Percentiles rank a stretch among this genome's conserved stretches.
Evolutionary conservation across 2,329 filamentous ascomycete genomes (phyloP).

Genomic region (Cladosporium oxysporum): DNA sequence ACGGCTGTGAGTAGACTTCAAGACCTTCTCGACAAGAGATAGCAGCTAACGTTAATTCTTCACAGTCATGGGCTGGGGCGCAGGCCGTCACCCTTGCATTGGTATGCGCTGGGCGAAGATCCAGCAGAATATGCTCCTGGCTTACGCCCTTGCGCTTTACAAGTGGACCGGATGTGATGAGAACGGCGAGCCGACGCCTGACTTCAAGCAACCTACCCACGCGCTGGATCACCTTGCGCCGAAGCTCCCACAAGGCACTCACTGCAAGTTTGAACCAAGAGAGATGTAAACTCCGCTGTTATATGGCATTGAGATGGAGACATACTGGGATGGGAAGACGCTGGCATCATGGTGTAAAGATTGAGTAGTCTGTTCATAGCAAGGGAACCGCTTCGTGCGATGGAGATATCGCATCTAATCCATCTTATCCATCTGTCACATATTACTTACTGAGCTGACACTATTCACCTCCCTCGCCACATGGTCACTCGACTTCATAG

Average conservation of each 20-base stretch:
- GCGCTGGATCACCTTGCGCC: not conserved
- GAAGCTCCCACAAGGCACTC: not conserved
- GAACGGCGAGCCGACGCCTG: not conserved
- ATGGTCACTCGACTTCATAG: no score
- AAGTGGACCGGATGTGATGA: not conserved
- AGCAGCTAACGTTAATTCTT: not conserved
- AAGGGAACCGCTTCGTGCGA: no score
- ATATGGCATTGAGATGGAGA: no score
- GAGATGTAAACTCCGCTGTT: not conserved
- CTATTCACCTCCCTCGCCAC: no score
- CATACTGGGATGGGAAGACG: no score
- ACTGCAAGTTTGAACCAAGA: not conserved
- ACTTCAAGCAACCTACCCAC: not conserved
- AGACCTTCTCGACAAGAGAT: not conserved
- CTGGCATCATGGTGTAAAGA: no score
- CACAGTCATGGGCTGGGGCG: constrained; percentile 30
- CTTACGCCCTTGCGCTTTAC: constrained; percentile 29
- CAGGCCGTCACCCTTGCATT: constrained; percentile 43
- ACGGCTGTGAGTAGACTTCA: constrained; percentile 23
- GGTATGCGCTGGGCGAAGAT: constrained; percentile 51
- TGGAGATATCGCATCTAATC: no score
- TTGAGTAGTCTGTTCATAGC: no score
- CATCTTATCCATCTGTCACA: no score
- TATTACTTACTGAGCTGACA: no score
- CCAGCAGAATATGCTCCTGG: constrained; percentile 50